Evolutionary conservation across 2,329 filamentous ascomycete species (phyloP).

Genomic region (Dichotomopilus funicola): DNA sequence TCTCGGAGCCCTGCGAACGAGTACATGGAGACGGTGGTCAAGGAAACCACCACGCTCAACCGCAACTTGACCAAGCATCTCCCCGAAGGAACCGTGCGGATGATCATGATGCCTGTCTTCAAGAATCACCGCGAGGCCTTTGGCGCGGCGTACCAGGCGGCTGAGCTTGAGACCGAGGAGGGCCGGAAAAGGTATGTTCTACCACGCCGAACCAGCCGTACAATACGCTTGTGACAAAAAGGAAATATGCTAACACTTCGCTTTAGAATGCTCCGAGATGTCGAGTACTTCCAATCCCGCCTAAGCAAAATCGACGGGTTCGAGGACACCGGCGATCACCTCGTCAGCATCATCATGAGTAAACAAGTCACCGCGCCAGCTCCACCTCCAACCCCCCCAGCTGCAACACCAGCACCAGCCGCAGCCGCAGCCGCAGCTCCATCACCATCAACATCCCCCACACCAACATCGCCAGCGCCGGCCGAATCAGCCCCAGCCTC

Average conservation of each 20-base stretch:
- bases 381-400: not conserved
- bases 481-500: constrained; percentile 1
- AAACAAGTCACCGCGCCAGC: constrained; percentile 41
- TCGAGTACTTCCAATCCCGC: constrained; percentile 63
- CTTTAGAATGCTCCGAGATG: constrained; percentile 66
- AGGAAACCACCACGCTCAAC: constrained; percentile 79
- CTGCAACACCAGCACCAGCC: not conserved
- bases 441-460: not conserved
- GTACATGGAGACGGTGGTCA: constrained; percentile 82
- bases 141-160: constrained; percentile 60
- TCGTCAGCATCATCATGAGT: constrained; percentile 57
- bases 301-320: constrained; percentile 75
- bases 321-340: constrained; percentile 62
- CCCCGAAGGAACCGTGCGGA: constrained; percentile 65
- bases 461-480: not conserved
- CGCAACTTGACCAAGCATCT: constrained; percentile 78
- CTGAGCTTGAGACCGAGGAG: constrained; percentile 56
- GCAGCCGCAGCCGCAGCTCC: not conserved
- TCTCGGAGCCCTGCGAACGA: constrained; percentile 44
- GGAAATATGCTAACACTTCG: not conserved
- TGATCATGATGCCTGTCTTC: constrained; percentile 86
- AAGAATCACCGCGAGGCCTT: constrained; percentile 74
- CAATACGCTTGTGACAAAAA: not conserved
- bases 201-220: not conserved
- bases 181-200: constrained; percentile 64